Evolutionary conservation across 2,329 filamentous ascomycete genomes (phyloP).

Genomic region (Thielaviopsis euricoi): DNA sequence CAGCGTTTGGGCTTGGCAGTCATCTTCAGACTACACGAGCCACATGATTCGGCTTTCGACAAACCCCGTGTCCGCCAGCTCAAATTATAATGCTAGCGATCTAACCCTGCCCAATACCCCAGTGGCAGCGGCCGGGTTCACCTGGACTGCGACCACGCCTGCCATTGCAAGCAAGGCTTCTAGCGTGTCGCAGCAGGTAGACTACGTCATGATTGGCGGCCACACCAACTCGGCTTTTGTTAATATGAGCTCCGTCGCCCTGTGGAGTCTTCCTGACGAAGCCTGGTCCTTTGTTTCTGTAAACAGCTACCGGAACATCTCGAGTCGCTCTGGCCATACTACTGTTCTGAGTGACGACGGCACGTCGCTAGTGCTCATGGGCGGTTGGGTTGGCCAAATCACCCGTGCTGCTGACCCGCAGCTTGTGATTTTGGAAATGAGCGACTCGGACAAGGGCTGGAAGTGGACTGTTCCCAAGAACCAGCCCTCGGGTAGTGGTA

Average conservation of each 20-base stretch:
- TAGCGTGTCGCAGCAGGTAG: conserved; percentile 52
- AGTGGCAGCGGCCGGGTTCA: conserved; percentile 67
- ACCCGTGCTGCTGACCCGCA: conserved; percentile 65
- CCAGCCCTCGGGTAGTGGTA: conserved; percentile 28
- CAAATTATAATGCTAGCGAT: conserved; percentile 15
- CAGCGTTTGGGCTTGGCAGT: conserved; percentile 44
- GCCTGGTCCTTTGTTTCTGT: conserved; percentile 63
- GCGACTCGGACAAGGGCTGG: conserved; percentile 60
- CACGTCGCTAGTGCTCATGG: conserved; percentile 58
- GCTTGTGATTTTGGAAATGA: conserved; percentile 59
- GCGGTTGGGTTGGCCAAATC: conserved; percentile 83
- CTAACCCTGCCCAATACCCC: conserved; percentile 24
- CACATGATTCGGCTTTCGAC: conserved; percentile 47
- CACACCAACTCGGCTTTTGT: conserved; percentile 74
- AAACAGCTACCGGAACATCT: conserved; percentile 28
- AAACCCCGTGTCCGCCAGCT: conserved; percentile 21
- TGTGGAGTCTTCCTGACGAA: conserved; percentile 75
- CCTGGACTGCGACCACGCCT: conserved; percentile 55
- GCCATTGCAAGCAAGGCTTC: conserved; percentile 53
- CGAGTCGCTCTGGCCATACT: conserved; percentile 79
- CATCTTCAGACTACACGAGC: conserved; percentile 61
- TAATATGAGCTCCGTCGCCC: conserved; percentile 81
- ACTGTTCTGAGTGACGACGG: conserved; percentile 69
- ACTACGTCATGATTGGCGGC: conserved; percentile 69
- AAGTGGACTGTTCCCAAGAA: conserved; percentile 46